Evolutionary conservation across 805 yeast genomes (phyloP), one percentile per base, ranked within the genome.

Genomic region (Zygosaccharomyces rouxii): DNA sequence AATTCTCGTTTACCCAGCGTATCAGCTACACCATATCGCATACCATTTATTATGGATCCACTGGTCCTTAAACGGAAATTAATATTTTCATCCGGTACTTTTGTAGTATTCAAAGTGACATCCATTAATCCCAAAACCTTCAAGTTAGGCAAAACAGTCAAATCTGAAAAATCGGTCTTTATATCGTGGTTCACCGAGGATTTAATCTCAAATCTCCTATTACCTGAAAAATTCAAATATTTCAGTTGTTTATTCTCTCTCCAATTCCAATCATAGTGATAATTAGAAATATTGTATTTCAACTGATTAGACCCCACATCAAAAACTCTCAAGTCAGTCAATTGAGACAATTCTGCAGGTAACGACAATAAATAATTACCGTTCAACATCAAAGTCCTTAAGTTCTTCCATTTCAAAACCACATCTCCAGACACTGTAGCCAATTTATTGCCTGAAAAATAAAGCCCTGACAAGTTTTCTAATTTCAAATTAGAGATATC

Each of bases 191-290:
- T 59, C 31, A 65, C 57, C 44, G 77, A 71, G 37, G 83, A 86
- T 60, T 83, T 86, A 58, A 94, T 90, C 62, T 94, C 98, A 54
- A 94, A 80, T 54, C 97, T 77, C 62, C 86, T 85, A 63, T 94
- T 94, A 33, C 97, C 97, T 0, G 97, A 89, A 49, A 94, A 83
- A 64, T 92, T 94, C 63, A 94, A 76, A 59, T 85, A 89, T 56
- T 75, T 80, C 66, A 94, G 72, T 37, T 81, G 79, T 46, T 77
- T 72, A 62, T 94, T 94, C 72, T 82, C 83, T 58, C 85, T 83
- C 99, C 99, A 94, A 68, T 89, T 94, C 97, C 98, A 94, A 64
- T 94, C 99, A 62, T 88, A 92, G 13, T 94, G 95, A 78, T 89
- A 87, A 66, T 94, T 94, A 3, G 94, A 85, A 48, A 92, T 89